Evolutionary conservation across 352 stramenopile species (phyloP), one percentile per base, ranked within the genome.

Genomic region (Aphanomyces stellatus): DNA sequence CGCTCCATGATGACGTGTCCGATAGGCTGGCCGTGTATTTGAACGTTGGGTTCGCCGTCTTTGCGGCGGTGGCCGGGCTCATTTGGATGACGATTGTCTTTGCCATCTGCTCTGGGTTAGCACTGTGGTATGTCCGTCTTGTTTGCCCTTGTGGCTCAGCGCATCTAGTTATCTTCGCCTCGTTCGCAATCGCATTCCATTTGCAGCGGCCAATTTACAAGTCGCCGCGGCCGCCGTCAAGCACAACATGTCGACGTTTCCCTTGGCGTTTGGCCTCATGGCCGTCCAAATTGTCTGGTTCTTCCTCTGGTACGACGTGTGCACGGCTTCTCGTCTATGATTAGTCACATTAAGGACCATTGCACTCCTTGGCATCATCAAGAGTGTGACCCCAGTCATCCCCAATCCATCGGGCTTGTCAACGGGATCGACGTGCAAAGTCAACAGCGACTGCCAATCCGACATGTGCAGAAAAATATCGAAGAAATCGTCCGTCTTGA

Each of bases 201-300:
- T 96, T 73, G 88, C 88, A 15, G 79, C 85, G 1, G 79, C 85
- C 13, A 96, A 95, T 65, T 74, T 97, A 28, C 72, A 84, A 49
- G 81, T 90, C 11, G 88, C 81, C 7, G 79, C 88, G 43, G 80
- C 76, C 8, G 85, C 88, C 3, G 74, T 96, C 27, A 75, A 87
- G 35, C 78, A 74, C 48, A 88, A 93, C 64, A 72, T 71, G n/a
- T 81, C 85, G 24, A 79, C 93, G 42, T 66, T 94, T 33, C 35
- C 86, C 25, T 69, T 79, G 4, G 82, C 85, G 4, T 83, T 93
- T 17, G 17, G 85, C 24, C 82, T 85, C 51, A 75, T 91, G 34
- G 15, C 88, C 22, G 15, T 94, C 2, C 80, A 89, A 67, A 75
- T 92, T 60, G 60, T 74, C 17, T 97, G 87, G 85, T 76, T 65